These are phyloP conservation scores for Aspergillus proliferans DNA, from an alignment of 2,329 filamentous ascomycete genomes.

Conservation along the genomic window DNA sequence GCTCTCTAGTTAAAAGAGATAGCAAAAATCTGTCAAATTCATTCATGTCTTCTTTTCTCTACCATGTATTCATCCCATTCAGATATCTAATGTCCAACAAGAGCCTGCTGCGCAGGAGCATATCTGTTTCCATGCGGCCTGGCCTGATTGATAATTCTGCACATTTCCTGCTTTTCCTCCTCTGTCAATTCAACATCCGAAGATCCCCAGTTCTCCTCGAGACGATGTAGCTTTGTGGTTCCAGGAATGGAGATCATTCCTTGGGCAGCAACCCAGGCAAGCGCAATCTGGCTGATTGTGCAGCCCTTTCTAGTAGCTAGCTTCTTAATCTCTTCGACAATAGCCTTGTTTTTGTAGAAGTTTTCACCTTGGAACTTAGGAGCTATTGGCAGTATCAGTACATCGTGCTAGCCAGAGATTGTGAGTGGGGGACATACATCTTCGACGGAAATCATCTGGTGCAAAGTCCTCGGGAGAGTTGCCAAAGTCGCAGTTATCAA, in stretches of 20 bases:
- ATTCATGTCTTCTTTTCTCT: too few species aligned
- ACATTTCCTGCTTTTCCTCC: slow-evolving; percentile 36
- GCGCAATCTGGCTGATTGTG: slow-evolving; percentile 30
- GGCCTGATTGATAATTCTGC: slow-evolving; percentile 31
- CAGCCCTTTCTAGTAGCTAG: slow-evolving; percentile 31
- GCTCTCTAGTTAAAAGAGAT: too few species aligned
- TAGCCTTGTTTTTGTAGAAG: slow-evolving; percentile 40
- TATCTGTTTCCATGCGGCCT: slow-evolving; percentile 36
- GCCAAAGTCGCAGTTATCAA: slow-evolving; percentile 36
- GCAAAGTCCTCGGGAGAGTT: slow-evolving; percentile 44
- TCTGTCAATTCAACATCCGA: slow-evolving; percentile 31
- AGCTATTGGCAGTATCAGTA: slow-evolving; percentile 7
- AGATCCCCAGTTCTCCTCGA: slow-evolving; percentile 39
- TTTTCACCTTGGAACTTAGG: slow-evolving; percentile 39
- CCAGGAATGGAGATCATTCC: slow-evolving; percentile 44
- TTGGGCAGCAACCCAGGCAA: slow-evolving; percentile 38
- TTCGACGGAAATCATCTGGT: slow-evolving; percentile 36
- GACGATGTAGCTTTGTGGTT: slow-evolving; percentile 35
- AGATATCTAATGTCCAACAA: not conserved
- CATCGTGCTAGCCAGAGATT: too few species aligned
- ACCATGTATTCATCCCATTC: too few species aligned
- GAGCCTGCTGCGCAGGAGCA: not conserved
- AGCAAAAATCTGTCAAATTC: too few species aligned
- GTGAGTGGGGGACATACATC: slow-evolving; percentile 18
- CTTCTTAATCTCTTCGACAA: slow-evolving; percentile 39